Conservation (phyloP, 768 basidiomycete genomes). For the Auricularia cornea region DNA sequence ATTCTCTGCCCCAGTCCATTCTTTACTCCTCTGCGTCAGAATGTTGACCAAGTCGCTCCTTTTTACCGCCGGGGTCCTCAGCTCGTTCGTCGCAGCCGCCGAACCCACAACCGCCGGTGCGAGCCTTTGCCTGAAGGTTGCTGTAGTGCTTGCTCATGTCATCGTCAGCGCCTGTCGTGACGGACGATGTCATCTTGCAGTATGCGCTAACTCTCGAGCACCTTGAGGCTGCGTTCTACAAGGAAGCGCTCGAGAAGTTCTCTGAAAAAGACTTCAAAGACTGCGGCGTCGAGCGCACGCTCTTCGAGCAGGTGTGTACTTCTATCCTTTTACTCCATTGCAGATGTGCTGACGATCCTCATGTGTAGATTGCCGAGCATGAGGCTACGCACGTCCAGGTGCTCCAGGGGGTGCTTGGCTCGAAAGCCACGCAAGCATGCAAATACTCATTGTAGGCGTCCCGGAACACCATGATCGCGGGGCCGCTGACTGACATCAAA, state of each 20-base stretch:
- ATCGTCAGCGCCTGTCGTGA: no score
- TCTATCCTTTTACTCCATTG: slow-evolving; percentile 16
- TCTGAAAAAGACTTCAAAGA: slow-evolving; percentile 30
- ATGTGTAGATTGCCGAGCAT: slow-evolving; percentile 32
- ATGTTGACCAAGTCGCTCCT: no score
- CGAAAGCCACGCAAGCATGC: slow-evolving; percentile 30
- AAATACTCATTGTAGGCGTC: slow-evolving; percentile 26
- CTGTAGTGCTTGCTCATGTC: no score
- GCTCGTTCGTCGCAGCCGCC: no score
- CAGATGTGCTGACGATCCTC: slow-evolving; percentile 31
- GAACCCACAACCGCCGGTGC: no score
- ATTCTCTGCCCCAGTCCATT: no score
- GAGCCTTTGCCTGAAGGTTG: no score
- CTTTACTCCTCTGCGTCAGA: no score
- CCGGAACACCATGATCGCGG: neutral
- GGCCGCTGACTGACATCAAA: neutral
- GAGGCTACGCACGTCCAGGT: slow-evolving; percentile 35
- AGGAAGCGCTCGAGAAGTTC: slow-evolving; percentile 35
- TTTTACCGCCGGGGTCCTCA: no score
- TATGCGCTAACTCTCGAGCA: slow-evolving; percentile 42
- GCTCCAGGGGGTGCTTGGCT: slow-evolving; percentile 27
- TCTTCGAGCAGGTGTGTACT: slow-evolving; percentile 29
- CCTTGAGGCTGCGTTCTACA: slow-evolving; percentile 40
- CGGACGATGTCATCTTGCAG: slow-evolving; percentile 29
- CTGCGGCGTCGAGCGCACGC: slow-evolving; percentile 26